Conservation (phyloP, 176 grass and related monocot species). For the Juncus effusus region DNA sequence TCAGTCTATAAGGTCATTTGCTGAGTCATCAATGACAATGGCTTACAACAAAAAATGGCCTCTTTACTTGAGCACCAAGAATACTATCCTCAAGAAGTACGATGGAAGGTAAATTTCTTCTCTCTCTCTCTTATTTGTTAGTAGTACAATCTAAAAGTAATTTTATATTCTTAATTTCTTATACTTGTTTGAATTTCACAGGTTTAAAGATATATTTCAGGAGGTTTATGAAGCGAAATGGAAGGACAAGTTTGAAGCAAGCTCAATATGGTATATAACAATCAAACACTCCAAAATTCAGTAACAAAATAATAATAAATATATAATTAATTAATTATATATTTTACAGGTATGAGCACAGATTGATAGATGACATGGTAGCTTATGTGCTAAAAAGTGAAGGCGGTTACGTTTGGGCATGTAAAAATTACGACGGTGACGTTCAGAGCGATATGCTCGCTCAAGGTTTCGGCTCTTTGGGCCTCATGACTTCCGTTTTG, state of each 20-base stretch:
- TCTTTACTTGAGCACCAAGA: constrained; percentile 94
- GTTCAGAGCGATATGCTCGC: constrained; percentile 97
- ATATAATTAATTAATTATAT: constrained; percentile 9
- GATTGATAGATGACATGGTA: constrained; percentile 99
- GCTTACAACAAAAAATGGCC: constrained; percentile 78
- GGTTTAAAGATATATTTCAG: constrained; percentile 98
- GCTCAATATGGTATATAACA: constrained; percentile 72
- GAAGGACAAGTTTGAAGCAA: constrained; percentile 75
- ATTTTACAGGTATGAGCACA: constrained; percentile 82
- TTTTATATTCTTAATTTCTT: constrained; percentile 20
- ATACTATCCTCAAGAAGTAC: constrained; percentile 92
- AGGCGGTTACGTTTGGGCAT: constrained; percentile 94
- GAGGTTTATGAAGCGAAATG: constrained; percentile 86
- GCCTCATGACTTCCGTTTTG: constrained; percentile 86
- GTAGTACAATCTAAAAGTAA: neutral
- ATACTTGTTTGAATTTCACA: constrained; percentile 23
- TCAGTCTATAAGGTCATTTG: constrained; percentile 90
- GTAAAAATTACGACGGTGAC: constrained; percentile 99
- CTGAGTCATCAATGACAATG: constrained; percentile 90
- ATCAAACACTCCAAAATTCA: constrained; percentile 20
- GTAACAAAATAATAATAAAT: neutral
- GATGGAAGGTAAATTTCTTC: constrained; percentile 70
- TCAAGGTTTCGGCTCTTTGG: constrained; percentile 98
- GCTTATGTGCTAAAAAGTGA: constrained; percentile 98
- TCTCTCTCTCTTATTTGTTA: neutral